Base-by-base conservation (phyloP, 176 grass and related monocot species). In the Oryza punctata region DNA sequence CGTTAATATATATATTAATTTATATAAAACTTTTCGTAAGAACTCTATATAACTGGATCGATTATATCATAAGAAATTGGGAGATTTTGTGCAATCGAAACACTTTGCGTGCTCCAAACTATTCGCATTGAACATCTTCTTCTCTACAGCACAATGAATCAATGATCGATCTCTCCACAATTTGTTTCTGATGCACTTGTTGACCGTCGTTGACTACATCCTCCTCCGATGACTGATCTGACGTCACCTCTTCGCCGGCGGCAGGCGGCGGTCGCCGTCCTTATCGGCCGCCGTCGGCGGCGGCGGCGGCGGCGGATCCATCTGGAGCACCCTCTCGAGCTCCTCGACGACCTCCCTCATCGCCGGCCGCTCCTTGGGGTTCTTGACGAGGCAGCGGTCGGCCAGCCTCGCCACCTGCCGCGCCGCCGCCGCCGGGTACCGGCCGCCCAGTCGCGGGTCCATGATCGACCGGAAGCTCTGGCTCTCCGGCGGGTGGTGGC, bases 311-410 rank as follows among this genome's bases (percentile, higher is more conserved):
- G 73, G 64, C 12, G 88, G 46, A 78, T 90, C 88, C 78, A 91
- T 92, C 80, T 79, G 83, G 63, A 95, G 27, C 11, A 71, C 75
- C 79, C 78, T 79, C 66, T 91, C 92, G 67, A 95, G 90, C 66
- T 70, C 73, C 50, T 84, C 75, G 0, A 93, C 68, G 70, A 91
- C 87, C 46, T 98, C 84, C 4, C 65, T 57, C 92, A 98, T 98
- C 3, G 67, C 65, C 29, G 95, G 92, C 12, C 95, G 84, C 64
- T 93, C 88, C 78, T 91, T 94, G 27, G 90, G 78, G 76, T 93
- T 90, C 90, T 85, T 98, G 44, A 69, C 76, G 33, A 98, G 90
- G 85, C 95, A 98, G 4, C 82, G 72, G 26, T 98, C 82, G 1
- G 95, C 95, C 13, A 98, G 72, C 82, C 72, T 82, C 25, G 89